Percentiles rank a stretch among this genome's conserved stretches.
Evolutionary conservation across 1,284 basidiomycete genomes (phyloP).

Genomic region (Pyrrhoderma lamaoense): DNA sequence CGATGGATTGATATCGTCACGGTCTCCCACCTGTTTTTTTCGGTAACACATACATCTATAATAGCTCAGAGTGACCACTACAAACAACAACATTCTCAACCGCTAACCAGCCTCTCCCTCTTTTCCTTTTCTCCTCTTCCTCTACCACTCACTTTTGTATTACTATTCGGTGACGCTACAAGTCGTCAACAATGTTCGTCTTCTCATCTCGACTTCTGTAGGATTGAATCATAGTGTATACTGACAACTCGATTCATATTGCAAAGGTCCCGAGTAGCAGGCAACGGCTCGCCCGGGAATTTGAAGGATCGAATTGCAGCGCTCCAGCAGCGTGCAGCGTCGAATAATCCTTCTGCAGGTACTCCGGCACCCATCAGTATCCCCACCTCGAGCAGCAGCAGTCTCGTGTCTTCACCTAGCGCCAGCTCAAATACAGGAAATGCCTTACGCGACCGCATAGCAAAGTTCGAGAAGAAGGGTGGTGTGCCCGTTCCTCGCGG

Average conservation of each 20-base stretch:
- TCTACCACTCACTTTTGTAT: not conserved
- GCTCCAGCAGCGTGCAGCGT: constrained; percentile 49
- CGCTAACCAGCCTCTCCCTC: constrained; percentile 3
- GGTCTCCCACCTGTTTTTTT: too few relatives aligned
- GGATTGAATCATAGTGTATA: not conserved
- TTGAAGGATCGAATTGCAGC: constrained; percentile 73
- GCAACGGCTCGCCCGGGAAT: constrained; percentile 31
- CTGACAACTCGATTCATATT: too few relatives aligned
- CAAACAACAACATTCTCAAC: too few relatives aligned
- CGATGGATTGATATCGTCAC: too few relatives aligned
- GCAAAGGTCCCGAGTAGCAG: not conserved
- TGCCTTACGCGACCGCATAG: constrained; percentile 60
- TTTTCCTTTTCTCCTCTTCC: not conserved
- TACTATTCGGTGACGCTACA: not conserved
- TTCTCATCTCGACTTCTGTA: not conserved
- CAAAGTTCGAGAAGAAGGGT: constrained; percentile 69
- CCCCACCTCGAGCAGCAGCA: not conserved
- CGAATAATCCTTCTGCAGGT: constrained; percentile 23
- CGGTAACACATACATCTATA: too few relatives aligned
- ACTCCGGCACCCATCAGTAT: constrained; percentile 19
- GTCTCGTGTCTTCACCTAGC: not conserved
- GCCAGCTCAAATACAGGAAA: not conserved
- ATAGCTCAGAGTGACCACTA: too few relatives aligned
- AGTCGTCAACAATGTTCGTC: not conserved
- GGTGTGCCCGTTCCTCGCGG: constrained; percentile 66